Percentiles rank a stretch among this genome's conserved stretches.
Evolutionary conservation across 257 asterid species (phyloP).

Genomic region (Solanum verrucosum): DNA sequence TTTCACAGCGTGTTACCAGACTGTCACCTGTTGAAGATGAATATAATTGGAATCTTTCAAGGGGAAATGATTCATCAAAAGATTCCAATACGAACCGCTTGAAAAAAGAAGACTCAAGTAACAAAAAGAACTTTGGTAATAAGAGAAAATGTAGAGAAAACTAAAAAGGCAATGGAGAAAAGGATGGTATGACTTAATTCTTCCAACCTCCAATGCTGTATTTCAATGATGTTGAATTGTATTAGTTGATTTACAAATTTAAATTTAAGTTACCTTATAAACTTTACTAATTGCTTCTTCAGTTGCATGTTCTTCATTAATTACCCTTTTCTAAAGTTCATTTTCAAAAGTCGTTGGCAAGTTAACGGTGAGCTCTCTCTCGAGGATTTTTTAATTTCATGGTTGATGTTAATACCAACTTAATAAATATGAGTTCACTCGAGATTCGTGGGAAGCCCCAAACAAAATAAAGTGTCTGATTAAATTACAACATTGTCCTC

Average conservation of each 20-base stretch:
- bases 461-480: not conserved
- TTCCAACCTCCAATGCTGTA: not conserved
- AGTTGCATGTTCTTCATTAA: not conserved
- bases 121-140: not conserved
- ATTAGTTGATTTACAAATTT: not conserved
- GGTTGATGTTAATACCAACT: not conserved
- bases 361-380: not conserved
- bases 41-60: not conserved
- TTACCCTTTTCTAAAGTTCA: not conserved
- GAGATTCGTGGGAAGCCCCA: not conserved
- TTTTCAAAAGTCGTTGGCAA: not conserved
- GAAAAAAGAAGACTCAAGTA: not conserved
- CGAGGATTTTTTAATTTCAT: not conserved
- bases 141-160: not conserved
- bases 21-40: not conserved
- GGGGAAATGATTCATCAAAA: not conserved
- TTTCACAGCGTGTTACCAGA: not conserved
- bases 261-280: not conserved
- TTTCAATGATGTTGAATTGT: not conserved
- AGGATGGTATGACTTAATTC: not conserved
- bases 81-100: not conserved
- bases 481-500: not conserved
- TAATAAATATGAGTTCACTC: not conserved
- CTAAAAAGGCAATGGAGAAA: not conserved
- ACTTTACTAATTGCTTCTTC: not conserved